These are phyloP conservation scores for Corymbia calophylla DNA, from an alignment of 441 rosid species.

Conservation along the genomic window DNA sequence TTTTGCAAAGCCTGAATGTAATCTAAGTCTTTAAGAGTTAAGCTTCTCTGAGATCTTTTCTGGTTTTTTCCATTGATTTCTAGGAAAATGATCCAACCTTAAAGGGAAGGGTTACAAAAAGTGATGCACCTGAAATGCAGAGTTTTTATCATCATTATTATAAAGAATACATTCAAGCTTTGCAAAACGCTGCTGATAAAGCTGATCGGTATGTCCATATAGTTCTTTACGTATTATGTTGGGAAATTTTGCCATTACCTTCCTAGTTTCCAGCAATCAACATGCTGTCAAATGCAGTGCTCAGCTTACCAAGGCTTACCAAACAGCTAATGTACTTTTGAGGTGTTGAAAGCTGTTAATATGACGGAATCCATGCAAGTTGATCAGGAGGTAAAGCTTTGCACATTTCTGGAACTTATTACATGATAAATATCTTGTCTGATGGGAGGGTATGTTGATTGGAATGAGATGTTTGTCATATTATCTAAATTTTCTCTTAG, in stretches of 20 bases:
- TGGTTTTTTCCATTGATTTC: background rate
- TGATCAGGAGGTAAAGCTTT: conserved; percentile 71
- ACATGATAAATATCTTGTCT: background rate
- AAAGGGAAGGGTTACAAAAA: no score
- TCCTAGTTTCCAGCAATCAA: background rate
- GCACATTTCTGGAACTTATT: background rate
- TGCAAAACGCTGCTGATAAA: conserved; percentile 94
- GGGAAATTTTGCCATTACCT: background rate
- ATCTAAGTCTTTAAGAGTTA: background rate
- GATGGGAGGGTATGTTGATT: background rate
- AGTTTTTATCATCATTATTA: conserved; percentile 90
- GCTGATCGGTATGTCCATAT: conserved; percentile 76
- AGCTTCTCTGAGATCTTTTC: background rate
- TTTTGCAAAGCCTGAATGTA: no score
- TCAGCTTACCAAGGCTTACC: conserved; percentile 96
- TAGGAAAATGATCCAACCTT: conserved; percentile 94
- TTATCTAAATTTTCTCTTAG: background rate
- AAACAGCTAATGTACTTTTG: conserved; percentile 96
- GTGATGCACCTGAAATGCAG: conserved; percentile 97
- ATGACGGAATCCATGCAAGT: conserved; percentile 55
- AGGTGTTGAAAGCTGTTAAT: conserved; percentile 94
- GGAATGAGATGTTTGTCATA: background rate
- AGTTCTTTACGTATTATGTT: background rate
- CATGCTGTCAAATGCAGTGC: conserved; percentile 45
- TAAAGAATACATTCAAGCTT: conserved; percentile 85